Percentiles rank a stretch among this genome's conserved stretches.
phyloP scores from a whole-genome alignment of 306 rosid genomes.

The Potentilla sterilis region DNA sequence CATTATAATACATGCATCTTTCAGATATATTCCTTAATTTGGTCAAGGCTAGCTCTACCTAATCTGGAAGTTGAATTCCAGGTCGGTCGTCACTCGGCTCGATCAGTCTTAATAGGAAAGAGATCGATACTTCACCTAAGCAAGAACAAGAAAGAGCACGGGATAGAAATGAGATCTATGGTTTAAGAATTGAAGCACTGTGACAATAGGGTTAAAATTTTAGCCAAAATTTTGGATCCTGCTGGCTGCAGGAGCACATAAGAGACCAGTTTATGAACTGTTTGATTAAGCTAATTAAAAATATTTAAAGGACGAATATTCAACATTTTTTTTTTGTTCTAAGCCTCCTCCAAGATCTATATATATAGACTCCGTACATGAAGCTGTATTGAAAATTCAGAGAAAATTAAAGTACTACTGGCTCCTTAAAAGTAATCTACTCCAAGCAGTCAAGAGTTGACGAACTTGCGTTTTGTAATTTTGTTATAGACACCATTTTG shows the following conservation, averaged over 20 bases:
- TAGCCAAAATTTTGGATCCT: neutral
- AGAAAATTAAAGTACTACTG: neutral
- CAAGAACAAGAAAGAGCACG: neutral
- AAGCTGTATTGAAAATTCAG: neutral
- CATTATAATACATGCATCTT: neutral
- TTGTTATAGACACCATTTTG: neutral
- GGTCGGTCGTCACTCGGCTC: slow-evolving; percentile 1
- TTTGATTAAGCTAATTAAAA: neutral
- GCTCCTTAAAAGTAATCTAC: neutral
- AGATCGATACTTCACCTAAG: neutral
- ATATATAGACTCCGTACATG: neutral
- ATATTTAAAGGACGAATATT: neutral
- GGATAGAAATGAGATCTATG: neutral
- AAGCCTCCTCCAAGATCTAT: neutral
- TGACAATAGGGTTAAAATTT: slow-evolving; percentile 3
- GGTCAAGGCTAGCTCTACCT: neutral
- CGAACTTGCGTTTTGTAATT: neutral
- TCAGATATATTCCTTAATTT: neutral
- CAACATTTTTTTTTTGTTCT: neutral
- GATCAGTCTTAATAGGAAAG: neutral
- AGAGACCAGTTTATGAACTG: neutral
- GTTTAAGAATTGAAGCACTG: neutral
- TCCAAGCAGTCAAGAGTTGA: neutral
- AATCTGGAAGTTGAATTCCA: neutral
- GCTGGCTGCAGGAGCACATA: neutral